A percentile compares a stretch with the other conserved stretches of the same genome.
Evolutionary conservation across 1,139 yeast genomes (phyloP).

Genomic region (Wickerhamomyces sp.): DNA sequence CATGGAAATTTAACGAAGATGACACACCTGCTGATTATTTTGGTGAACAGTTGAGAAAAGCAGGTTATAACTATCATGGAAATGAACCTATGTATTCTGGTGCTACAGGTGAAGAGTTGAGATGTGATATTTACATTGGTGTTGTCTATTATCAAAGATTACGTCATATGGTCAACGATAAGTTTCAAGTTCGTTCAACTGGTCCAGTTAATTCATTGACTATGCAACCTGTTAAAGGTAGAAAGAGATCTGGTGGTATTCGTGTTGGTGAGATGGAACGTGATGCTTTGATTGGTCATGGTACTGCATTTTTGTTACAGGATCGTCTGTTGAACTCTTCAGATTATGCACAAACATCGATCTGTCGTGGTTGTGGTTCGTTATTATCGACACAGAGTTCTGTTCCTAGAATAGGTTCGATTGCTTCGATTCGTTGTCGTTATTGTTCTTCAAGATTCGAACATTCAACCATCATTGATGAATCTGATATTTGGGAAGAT

Average conservation of each 20-base stretch:
- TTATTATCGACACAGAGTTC: constrained; percentile 83
- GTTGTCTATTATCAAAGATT: constrained; percentile 96
- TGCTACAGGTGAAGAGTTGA: constrained; percentile 94
- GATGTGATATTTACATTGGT: constrained; percentile 94
- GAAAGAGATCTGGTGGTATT: constrained; percentile 99
- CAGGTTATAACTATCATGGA: constrained; percentile 97
- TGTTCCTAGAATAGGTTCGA: constrained; percentile 85
- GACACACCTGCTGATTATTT: constrained; percentile 97
- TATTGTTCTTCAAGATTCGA: constrained; percentile 75
- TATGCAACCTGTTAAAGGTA: constrained; percentile 99
- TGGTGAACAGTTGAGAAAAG: constrained; percentile 81
- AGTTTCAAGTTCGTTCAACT: constrained; percentile 98
- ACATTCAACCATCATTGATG: constrained; percentile 45
- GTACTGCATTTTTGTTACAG: constrained; percentile 93
- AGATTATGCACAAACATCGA: constrained; percentile 86
- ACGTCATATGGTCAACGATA: constrained; percentile 99
- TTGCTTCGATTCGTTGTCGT: constrained; percentile 80
- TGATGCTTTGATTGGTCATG: constrained; percentile 98
- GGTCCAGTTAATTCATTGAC: constrained; percentile 97
- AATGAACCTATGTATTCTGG: constrained; percentile 99
- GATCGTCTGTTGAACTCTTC: constrained; percentile 94
- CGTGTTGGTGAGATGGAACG: constrained; percentile 99
- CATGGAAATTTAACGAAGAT: constrained; percentile 87
- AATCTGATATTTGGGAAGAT: constrained; percentile 93
- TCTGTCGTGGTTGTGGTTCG: constrained; percentile 94